phyloP scores from a whole-genome alignment of 441 rosid species.

The Erysimum cheiri region DNA sequence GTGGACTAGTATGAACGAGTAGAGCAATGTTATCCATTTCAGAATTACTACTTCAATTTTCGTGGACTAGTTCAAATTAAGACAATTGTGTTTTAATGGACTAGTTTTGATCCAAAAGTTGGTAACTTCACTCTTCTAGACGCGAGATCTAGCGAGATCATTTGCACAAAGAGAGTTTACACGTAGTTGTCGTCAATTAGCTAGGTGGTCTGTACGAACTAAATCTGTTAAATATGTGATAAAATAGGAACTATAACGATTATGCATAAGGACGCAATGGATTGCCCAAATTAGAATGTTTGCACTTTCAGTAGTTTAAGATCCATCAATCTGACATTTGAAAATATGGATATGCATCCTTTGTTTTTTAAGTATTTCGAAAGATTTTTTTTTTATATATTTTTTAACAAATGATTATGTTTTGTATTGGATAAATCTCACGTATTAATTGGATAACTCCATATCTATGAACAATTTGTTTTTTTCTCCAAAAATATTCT shows the following conservation, averaged over 20 bases:
- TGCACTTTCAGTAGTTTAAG: not conserved
- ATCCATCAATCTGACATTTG: conserved; percentile 11
- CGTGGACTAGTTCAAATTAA: not conserved
- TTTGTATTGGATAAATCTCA: not conserved
- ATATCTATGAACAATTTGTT: too few species aligned
- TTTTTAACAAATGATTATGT: not conserved
- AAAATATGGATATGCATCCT: not conserved
- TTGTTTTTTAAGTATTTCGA: not conserved
- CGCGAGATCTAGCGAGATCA: not conserved
- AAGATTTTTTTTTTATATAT: not conserved
- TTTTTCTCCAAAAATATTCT: too few species aligned
- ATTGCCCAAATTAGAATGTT: conserved; percentile 3
- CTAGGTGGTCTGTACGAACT: too few species aligned
- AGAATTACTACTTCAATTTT: not conserved
- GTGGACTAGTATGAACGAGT: too few species aligned
- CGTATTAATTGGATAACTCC: too few species aligned
- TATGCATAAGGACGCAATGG: not conserved
- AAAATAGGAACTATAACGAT: not conserved
- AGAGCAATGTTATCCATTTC: not conserved
- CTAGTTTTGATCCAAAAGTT: not conserved
- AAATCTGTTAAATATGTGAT: not conserved
- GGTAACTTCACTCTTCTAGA: not conserved
- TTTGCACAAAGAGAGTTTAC: too few species aligned
- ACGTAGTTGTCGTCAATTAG: too few species aligned
- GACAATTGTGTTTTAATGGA: not conserved